phyloP scores from a whole-genome alignment of 2,329 filamentous ascomycete genomes.

The Eutypella sp. region DNA sequence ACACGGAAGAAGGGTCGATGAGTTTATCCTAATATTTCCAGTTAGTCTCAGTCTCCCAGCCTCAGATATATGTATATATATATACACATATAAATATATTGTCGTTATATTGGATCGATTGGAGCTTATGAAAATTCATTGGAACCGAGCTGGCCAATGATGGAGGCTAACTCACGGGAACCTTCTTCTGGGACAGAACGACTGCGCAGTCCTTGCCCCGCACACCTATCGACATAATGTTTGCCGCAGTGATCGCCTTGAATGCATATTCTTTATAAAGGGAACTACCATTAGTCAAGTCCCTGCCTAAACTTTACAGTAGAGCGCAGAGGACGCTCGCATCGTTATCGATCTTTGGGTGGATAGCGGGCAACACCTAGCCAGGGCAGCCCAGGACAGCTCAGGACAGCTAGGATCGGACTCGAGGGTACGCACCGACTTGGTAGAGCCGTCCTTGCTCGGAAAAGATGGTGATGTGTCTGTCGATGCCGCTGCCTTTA shows the following conservation, averaged over 20 bases:
- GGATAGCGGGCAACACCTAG: conserved; percentile 10
- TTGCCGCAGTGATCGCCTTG: conserved; percentile 98
- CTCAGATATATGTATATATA: too few relatives aligned
- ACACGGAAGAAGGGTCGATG: conserved; percentile 94
- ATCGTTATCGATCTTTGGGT: conserved; percentile 6
- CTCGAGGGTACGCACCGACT: conserved; percentile 71
- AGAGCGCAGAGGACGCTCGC: background rate
- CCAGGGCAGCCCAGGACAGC: too few relatives aligned
- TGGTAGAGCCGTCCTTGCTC: conserved; percentile 98
- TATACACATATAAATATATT: too few relatives aligned
- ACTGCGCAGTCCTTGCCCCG: conserved; percentile 96
- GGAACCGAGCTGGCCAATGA: conserved; percentile 10
- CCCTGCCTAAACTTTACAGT: background rate
- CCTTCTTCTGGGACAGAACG: conserved; percentile 98
- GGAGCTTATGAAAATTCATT: too few relatives aligned
- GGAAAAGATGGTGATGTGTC: conserved; percentile 99
- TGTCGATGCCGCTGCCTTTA: conserved; percentile 81
- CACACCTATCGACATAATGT: conserved; percentile 96
- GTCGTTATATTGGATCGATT: too few relatives aligned
- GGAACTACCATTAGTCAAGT: conserved; percentile 17
- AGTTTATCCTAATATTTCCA: conserved; percentile 75
- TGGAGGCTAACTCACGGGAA: conserved; percentile 68
- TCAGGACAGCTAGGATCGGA: conserved; percentile 4
- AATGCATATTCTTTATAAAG: conserved; percentile 92
- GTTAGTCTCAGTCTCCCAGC: conserved; percentile 27